Conservation (phyloP, 108 stramenopile genomes). For the Fistulifera pelliculosa region DNA sequence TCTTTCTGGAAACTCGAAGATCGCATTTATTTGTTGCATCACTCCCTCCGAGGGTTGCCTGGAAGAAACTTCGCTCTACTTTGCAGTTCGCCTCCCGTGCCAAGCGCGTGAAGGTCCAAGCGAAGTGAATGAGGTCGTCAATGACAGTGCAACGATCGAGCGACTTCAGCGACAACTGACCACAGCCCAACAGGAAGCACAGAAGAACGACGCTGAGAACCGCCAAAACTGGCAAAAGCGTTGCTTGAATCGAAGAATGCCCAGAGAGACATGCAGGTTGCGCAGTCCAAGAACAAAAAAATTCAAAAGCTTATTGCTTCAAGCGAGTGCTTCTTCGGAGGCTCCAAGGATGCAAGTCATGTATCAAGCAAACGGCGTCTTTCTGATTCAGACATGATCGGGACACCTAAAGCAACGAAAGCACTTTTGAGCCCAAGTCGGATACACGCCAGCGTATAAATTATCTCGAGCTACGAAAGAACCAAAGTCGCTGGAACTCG, state of each 20-base stretch:
- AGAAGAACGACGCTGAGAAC: not conserved
- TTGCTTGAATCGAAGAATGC: conserved; percentile 1
- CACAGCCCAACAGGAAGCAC: not conserved
- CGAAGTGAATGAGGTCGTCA: conserved; percentile 48
- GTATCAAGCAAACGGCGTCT: too few relatives aligned
- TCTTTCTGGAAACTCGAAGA: conserved; percentile 88
- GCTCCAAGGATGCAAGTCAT: too few relatives aligned
- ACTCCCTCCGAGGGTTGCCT: conserved; percentile 75
- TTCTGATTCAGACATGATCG: too few relatives aligned
- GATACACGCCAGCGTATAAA: too few relatives aligned
- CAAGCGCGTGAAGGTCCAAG: conserved; percentile 73
- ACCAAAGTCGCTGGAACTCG: too few relatives aligned
- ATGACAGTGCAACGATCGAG: not conserved
- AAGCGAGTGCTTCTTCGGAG: too few relatives aligned
- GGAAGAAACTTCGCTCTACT: conserved; percentile 94
- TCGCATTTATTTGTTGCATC: conserved; percentile 93
- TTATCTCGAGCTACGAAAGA: too few relatives aligned
- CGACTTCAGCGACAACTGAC: not conserved
- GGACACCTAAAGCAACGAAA: too few relatives aligned
- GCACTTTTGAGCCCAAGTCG: too few relatives aligned
- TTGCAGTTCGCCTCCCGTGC: conserved; percentile 91
- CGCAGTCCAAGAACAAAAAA: not conserved
- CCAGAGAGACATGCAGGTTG: not conserved
- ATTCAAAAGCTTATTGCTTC: too few relatives aligned
- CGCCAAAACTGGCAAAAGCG: not conserved